Percentiles rank a stretch among this genome's conserved stretches.
Evolutionary conservation across 441 rosid species (phyloP).

Genomic region (Syzygium syzygioides): DNA sequence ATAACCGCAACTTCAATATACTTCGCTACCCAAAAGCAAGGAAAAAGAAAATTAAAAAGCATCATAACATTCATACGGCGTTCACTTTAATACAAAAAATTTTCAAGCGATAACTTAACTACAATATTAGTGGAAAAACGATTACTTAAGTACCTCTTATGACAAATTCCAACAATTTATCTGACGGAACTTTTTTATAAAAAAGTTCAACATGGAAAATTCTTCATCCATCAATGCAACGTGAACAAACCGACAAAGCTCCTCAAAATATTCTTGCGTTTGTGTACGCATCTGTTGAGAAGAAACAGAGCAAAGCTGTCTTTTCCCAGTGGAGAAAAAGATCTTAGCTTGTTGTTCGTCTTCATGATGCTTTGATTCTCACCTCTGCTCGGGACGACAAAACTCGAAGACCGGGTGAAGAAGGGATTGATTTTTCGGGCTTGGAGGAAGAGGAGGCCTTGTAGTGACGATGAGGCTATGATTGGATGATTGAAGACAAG

Average conservation of each 20-base stretch:
- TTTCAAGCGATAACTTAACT: neutral
- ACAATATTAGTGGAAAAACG: neutral
- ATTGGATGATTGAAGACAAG: neutral
- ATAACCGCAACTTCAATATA: neutral
- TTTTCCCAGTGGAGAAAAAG: no score
- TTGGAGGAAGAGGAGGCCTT: neutral
- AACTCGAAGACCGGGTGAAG: neutral
- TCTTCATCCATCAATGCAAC: neutral
- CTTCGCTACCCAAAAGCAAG: neutral
- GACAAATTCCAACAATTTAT: neutral
- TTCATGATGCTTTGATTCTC: neutral
- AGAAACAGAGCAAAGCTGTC: neutral
- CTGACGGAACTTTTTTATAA: neutral
- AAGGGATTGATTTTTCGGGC: neutral
- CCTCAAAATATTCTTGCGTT: neutral
- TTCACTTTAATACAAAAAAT: accelerated
- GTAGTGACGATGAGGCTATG: neutral
- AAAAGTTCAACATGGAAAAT: neutral
- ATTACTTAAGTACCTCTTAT: neutral
- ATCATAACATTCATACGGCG: accelerated
- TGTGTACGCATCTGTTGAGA: neutral
- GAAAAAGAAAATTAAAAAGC: neutral
- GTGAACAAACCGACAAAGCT: neutral
- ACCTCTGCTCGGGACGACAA: neutral
- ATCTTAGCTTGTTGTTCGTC: neutral